Conservation (phyloP, 331 rosid genomes). For the Stylosanthes scabra region DNA sequence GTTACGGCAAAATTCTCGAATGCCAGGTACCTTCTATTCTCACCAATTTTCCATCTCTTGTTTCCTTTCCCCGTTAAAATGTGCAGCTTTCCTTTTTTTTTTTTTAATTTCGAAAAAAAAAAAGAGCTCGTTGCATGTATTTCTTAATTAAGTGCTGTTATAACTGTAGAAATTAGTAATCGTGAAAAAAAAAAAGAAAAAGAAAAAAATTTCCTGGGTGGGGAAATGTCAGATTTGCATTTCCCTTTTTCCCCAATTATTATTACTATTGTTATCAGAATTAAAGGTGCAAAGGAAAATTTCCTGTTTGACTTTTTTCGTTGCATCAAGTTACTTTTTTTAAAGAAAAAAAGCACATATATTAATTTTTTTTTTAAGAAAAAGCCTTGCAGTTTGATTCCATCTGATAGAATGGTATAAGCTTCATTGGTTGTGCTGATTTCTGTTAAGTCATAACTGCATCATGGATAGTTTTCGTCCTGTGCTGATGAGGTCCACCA, state of each 20-base stretch:
- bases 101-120: not conserved
- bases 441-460: constrained; percentile 6
- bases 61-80: constrained; percentile 29
- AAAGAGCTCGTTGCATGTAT: not conserved
- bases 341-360: not conserved
- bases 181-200: not conserved
- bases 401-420: not conserved
- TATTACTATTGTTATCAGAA: not conserved
- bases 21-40: constrained; percentile 62
- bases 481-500: not conserved
- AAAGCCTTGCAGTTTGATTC: not conserved
- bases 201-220: not conserved
- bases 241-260: not conserved
- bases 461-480: constrained; percentile 8
- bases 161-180: not conserved
- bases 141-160: constrained; percentile 5
- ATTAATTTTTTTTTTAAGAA: no score
- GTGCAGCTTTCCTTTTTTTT: not conserved
- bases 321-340: not conserved
- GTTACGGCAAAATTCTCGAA: constrained; percentile 84
- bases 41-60: not conserved
- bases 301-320: constrained; percentile 1
- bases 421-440: not conserved
- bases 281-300: not conserved
- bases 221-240: not conserved